phyloP scores from a whole-genome alignment of 805 yeast species.

The Kazachstania martiniae region DNA sequence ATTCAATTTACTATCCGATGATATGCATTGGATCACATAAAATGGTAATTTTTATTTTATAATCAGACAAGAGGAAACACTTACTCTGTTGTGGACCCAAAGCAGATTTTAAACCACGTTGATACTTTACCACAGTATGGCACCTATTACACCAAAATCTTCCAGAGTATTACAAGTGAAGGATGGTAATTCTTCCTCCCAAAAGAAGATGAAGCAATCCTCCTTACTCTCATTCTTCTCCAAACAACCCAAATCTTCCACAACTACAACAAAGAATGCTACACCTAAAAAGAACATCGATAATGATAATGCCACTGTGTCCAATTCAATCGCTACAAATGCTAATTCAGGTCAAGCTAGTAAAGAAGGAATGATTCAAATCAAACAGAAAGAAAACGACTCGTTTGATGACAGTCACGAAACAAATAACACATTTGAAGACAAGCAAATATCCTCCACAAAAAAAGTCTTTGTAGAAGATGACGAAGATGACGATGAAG shows the following conservation, averaged over 20 bases:
- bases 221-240: slow-evolving; percentile 28
- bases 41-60: too few relatives aligned
- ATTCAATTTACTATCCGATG: too few relatives aligned
- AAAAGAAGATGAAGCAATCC: slow-evolving; percentile 29
- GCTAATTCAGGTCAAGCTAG: too few relatives aligned
- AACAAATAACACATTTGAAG: neutral
- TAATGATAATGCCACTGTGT: too few relatives aligned
- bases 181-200: slow-evolving; percentile 17
- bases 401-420: neutral
- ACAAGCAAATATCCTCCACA: neutral
- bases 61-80: too few relatives aligned
- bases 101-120: too few relatives aligned
- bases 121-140: slow-evolving; percentile 6
- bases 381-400: neutral
- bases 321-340: too few relatives aligned
- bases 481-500: slow-evolving; percentile 1
- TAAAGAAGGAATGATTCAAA: too few relatives aligned
- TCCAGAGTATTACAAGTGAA: slow-evolving; percentile 5
- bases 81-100: too few relatives aligned
- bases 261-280: slow-evolving; percentile 3
- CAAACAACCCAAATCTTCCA: slow-evolving; percentile 12
- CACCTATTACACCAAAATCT: slow-evolving; percentile 20
- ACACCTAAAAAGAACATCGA: neutral
- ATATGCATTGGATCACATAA: too few relatives aligned
- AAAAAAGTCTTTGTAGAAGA: too few relatives aligned